These are phyloP conservation scores for Ogataea populi-albae DNA, from an alignment of 805 yeast genomes.

Conservation along the genomic window DNA sequence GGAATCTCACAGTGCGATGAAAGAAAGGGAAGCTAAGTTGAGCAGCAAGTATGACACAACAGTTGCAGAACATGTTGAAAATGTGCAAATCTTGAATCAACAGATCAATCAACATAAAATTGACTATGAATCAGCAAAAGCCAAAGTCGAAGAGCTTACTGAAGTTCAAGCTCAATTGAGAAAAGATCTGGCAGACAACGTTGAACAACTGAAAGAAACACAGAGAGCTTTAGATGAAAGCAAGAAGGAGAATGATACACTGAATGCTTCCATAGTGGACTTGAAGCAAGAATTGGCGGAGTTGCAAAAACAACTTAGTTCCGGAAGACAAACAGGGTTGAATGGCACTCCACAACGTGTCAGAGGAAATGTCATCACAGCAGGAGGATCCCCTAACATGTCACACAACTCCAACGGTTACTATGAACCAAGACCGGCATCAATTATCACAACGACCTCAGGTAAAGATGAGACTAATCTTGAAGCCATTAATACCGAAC, in stretches of 20 bases:
- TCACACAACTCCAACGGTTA: conserved; percentile 30
- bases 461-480: conserved; percentile 45
- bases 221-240: conserved; percentile 56
- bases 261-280: conserved; percentile 58
- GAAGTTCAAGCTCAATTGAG: conserved; percentile 60
- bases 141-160: conserved; percentile 57
- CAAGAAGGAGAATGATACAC: conserved; percentile 62
- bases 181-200: conserved; percentile 57
- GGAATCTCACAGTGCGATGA: conserved; percentile 50
- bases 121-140: conserved; percentile 56
- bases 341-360: conserved; percentile 24
- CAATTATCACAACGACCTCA: conserved; percentile 56
- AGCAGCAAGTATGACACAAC: conserved; percentile 44
- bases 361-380: conserved; percentile 20
- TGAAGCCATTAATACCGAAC: conserved; percentile 72
- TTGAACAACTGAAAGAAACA: conserved; percentile 60
- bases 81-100: conserved; percentile 47
- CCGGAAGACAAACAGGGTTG: conserved; percentile 17
- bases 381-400: conserved; percentile 22
- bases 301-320: conserved; percentile 30
- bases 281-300: conserved; percentile 41
- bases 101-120: conserved; percentile 54
- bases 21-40: conserved; percentile 54
- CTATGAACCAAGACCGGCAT: conserved; percentile 54
- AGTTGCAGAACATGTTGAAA: conserved; percentile 46